Conservation (phyloP, 2,329 filamentous ascomycete species). For the Fusarium palustre region DNA sequence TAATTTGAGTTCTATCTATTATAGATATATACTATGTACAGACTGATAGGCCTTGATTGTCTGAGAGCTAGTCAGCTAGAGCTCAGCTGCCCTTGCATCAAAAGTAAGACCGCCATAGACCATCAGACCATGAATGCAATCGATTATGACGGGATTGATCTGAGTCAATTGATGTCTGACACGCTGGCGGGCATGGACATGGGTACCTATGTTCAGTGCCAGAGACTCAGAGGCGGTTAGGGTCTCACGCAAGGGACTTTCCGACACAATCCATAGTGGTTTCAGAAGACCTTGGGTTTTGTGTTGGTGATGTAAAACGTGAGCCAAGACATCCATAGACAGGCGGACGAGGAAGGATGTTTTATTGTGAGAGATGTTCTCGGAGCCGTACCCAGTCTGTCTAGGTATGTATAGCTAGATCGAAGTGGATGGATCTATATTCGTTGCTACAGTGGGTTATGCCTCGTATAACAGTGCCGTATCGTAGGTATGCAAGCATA, state of each 20-base stretch:
- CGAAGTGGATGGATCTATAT: neutral
- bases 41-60: neutral
- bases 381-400: neutral
- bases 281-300: slow-evolving; percentile 25
- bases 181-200: slow-evolving; percentile 22
- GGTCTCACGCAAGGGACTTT: slow-evolving; percentile 28
- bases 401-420: neutral
- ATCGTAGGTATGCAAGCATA: neutral
- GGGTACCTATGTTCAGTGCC: slow-evolving; percentile 13
- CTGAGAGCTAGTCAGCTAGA: neutral
- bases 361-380: neutral
- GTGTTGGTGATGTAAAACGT: slow-evolving; percentile 15
- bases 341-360: neutral
- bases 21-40: neutral
- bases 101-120: slow-evolving; percentile 10
- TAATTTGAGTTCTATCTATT: neutral
- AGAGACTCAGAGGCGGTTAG: slow-evolving; percentile 19
- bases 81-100: slow-evolving; percentile 1
- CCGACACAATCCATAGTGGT: slow-evolving; percentile 16
- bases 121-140: slow-evolving; percentile 6
- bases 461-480: slow-evolving; percentile 1
- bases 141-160: neutral
- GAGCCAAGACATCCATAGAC: neutral
- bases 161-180: slow-evolving; percentile 33
- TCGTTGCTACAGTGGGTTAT: neutral